A percentile compares a stretch with the other conserved stretches of the same genome.
These are phyloP conservation scores for Bryoglossum gracile DNA, from an alignment of 495 filamentous ascomycete genomes.

Conservation along the genomic window DNA sequence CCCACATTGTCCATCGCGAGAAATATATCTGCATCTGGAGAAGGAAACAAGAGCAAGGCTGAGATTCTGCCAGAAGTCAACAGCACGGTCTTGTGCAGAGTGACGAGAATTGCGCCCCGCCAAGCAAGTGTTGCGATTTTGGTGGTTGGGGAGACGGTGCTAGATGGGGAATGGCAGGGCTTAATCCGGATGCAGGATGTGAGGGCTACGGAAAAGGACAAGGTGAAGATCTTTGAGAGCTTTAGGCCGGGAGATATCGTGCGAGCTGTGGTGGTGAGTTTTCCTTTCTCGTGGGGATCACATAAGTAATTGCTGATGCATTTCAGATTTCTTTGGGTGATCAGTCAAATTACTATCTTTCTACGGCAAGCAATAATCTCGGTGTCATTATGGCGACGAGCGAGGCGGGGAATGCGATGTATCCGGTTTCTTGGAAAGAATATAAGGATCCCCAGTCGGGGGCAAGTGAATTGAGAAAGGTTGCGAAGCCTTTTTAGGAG, in stretches of 20 bases:
- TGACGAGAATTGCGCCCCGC: slow-evolving; percentile 73
- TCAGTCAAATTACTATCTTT: slow-evolving; percentile 87
- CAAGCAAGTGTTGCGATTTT: slow-evolving; percentile 80
- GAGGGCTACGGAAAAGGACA: slow-evolving; percentile 90
- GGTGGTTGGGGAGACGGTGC: slow-evolving; percentile 57
- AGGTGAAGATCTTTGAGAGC: slow-evolving; percentile 80
- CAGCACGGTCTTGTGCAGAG: slow-evolving; percentile 71
- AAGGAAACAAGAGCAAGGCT: slow-evolving; percentile 29
- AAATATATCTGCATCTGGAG: slow-evolving; percentile 16
- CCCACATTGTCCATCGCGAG: slow-evolving; percentile 29
- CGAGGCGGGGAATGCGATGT: slow-evolving; percentile 82
- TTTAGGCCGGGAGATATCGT: slow-evolving; percentile 94
- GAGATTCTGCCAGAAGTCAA: slow-evolving; percentile 77
- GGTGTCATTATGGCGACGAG: slow-evolving; percentile 93
- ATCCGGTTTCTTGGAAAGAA: slow-evolving; percentile 90
- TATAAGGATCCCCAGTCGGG: slow-evolving; percentile 82
- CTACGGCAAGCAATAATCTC: slow-evolving; percentile 80
- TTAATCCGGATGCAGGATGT: slow-evolving; percentile 78
- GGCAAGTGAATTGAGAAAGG: slow-evolving; percentile 72
- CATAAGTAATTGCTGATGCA: slow-evolving; percentile 1
- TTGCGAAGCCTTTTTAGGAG: slow-evolving; percentile 85
- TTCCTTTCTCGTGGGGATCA: neutral
- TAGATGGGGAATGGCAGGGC: slow-evolving; percentile 55
- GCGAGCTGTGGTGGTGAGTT: slow-evolving; percentile 70
- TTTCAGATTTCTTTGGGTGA: slow-evolving; percentile 80